Evolutionary conservation across 1,139 yeast species (phyloP), one percentile per base, ranked within the genome.

Genomic region (Lodderomyces theae): DNA sequence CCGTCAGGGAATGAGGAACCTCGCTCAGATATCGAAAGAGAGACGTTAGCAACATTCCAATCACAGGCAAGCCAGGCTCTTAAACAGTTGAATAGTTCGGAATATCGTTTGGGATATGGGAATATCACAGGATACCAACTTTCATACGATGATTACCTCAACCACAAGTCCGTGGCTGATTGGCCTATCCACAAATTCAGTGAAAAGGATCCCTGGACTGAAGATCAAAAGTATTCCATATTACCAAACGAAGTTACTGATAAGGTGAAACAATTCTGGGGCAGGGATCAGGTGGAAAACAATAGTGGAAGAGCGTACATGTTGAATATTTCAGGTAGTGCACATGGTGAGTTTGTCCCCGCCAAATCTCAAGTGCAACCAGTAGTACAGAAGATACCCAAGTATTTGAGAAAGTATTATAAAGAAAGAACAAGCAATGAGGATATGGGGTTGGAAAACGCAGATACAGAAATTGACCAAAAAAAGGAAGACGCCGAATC

Each of bases 51-150:
- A 13, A 43, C 43, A 18, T 69, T 59, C 47, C 64, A 69, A 37
- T 57, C 63, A 10, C 64, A 65, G 37, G 54, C 74, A 7, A 52
- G 53, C 18, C 49, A 54, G 13, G 62, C 66, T 19, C 58, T 58
- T 9, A 50, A 58, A 2, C 58, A 61, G 10, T 60, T 83, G 32
- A 48, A 51, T 12, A 60, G 66, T 28, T 64, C 78, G 30, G 66
- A 73, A 2, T 81, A 74, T 56, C 45, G 55, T 13, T 48, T 61
- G 3, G 88, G 88, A 7, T 83, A 82, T 56, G 86, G 85, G 1
- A 83, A 86, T 51, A 58, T 87, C 9, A 85, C 95, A 0, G 96
- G 96, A 7, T 76, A 82, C 47, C 71, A 68, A 53, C 61, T 80
- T 43, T 80, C 84, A 38, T 86, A 82, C 51, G 61, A 66, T 8